phyloP scores from a whole-genome alignment of 2,329 filamentous ascomycete genomes.

The Truncatella angustata region DNA sequence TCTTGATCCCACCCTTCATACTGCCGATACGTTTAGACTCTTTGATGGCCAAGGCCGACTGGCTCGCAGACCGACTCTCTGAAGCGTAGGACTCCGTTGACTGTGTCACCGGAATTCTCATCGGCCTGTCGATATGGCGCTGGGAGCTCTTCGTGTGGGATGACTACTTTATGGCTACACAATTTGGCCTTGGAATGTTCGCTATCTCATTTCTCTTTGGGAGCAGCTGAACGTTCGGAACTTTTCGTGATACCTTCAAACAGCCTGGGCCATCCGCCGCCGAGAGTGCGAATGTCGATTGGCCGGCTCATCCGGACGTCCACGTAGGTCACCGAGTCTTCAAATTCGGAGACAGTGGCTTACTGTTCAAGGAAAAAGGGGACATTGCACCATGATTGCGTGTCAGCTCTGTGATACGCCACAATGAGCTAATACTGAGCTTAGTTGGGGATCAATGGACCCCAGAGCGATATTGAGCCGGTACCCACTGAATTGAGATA shows the following conservation, averaged over 20 bases:
- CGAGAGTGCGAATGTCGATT: slow-evolving; percentile 18
- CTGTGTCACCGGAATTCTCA: too few species aligned
- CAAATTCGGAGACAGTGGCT: slow-evolving; percentile 19
- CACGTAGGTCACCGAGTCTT: slow-evolving; percentile 18
- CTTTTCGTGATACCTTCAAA: slow-evolving; percentile 13
- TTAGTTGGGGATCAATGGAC: not conserved
- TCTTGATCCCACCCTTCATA: too few species aligned
- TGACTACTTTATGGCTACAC: too few species aligned
- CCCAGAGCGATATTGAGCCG: too few species aligned
- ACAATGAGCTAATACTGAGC: slow-evolving; percentile 16
- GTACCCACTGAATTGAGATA: not conserved
- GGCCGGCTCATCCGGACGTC: slow-evolving; percentile 19
- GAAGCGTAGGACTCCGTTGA: too few species aligned
- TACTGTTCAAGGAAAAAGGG: slow-evolving; percentile 22
- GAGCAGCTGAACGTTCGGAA: slow-evolving; percentile 8
- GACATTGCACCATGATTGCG: slow-evolving; percentile 14
- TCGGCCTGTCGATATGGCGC: too few species aligned
- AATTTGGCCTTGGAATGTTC: slow-evolving; percentile 1
- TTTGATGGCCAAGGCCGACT: too few species aligned
- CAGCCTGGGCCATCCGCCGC: slow-evolving; percentile 16
- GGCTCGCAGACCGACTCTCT: too few species aligned
- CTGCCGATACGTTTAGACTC: too few species aligned
- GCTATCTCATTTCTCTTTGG: slow-evolving; percentile 14
- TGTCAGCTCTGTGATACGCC: slow-evolving; percentile 19
- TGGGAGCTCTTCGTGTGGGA: too few species aligned